A percentile compares a stretch with the other conserved stretches of the same genome.
phyloP scores from a whole-genome alignment of 805 yeast genomes.

The Saccharomycopsis capsularis region DNA sequence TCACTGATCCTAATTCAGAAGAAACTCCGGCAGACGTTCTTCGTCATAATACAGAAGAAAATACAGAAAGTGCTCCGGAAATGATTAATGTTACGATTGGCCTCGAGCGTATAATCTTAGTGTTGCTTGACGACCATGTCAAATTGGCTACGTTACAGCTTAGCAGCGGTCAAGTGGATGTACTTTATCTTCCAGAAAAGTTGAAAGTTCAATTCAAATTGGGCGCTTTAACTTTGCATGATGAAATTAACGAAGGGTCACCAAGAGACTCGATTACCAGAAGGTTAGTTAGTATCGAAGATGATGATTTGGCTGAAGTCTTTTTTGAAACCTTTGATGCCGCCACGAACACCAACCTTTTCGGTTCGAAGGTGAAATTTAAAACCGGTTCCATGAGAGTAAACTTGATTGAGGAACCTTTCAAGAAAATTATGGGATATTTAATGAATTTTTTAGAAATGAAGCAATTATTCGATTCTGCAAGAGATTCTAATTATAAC shows the following conservation, averaged over 20 bases:
- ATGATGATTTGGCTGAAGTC: conserved; percentile 72
- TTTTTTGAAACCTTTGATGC: conserved; percentile 75
- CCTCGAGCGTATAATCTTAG: conserved; percentile 65
- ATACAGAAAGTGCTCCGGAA: conserved; percentile 57
- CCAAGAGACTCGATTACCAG: conserved; percentile 53
- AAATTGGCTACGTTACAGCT: conserved; percentile 71
- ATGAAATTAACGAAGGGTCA: conserved; percentile 63
- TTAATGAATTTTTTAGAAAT: conserved; percentile 70
- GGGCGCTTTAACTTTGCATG: conserved; percentile 73
- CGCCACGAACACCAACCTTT: conserved; percentile 38
- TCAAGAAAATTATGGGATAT: conserved; percentile 58
- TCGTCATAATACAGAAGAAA: conserved; percentile 57
- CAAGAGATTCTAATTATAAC: conserved; percentile 80
- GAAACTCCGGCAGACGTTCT: conserved; percentile 64
- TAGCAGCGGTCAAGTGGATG: conserved; percentile 62
- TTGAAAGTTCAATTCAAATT: conserved; percentile 64
- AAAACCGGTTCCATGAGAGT: conserved; percentile 70
- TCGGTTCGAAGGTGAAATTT: conserved; percentile 52
- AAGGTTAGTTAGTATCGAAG: conserved; percentile 71
- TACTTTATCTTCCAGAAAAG: conserved; percentile 65
- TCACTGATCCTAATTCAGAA: conserved; percentile 72
- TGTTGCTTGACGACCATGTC: conserved; percentile 76
- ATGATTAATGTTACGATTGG: conserved; percentile 62
- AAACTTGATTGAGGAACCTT: conserved; percentile 76
- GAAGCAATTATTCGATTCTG: conserved; percentile 85